phyloP scores from a whole-genome alignment of 2,329 filamentous ascomycete species.

The Talaromyces amestolkiae region DNA sequence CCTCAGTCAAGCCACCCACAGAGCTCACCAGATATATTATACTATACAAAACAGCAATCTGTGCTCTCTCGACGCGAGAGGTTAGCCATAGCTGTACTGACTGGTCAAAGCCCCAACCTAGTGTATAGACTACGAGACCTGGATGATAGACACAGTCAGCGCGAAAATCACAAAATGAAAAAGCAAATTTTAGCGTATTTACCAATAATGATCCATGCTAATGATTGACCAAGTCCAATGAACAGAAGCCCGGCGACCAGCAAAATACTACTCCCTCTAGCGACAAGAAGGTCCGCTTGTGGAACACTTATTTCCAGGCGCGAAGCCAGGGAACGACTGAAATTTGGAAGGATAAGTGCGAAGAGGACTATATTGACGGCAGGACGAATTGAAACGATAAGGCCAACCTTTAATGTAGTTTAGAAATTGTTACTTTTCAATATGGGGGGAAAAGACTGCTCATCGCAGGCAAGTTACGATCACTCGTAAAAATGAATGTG shows the following conservation, averaged over 20 bases:
- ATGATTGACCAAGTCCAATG: slow-evolving; percentile 5
- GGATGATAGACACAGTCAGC: neutral
- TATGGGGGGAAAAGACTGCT: too few species aligned
- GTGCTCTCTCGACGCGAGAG: slow-evolving; percentile 3
- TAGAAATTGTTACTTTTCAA: neutral
- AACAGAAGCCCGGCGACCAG: neutral
- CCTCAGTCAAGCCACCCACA: neutral
- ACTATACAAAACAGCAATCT: slow-evolving; percentile 2
- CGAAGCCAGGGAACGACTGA: neutral
- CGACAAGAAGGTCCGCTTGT: slow-evolving; percentile 3
- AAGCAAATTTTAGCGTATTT: neutral
- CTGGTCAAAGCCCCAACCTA: slow-evolving; percentile 3
- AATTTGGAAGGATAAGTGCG: slow-evolving; percentile 4
- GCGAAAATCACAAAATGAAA: neutral
- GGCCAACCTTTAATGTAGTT: neutral
- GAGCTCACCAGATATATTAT: neutral
- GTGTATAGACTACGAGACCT: neutral
- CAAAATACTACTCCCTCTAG: neutral
- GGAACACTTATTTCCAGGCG: neutral
- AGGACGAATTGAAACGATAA: slow-evolving; percentile 1
- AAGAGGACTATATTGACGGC: slow-evolving; percentile 4
- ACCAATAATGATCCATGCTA: neutral
- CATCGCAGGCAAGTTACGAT: too few species aligned
- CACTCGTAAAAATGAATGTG: too few species aligned
- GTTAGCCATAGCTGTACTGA: slow-evolving; percentile 7